Conservation (phyloP, 2,329 filamentous ascomycete genomes). For the Ceratocystis cubensis region DNA sequence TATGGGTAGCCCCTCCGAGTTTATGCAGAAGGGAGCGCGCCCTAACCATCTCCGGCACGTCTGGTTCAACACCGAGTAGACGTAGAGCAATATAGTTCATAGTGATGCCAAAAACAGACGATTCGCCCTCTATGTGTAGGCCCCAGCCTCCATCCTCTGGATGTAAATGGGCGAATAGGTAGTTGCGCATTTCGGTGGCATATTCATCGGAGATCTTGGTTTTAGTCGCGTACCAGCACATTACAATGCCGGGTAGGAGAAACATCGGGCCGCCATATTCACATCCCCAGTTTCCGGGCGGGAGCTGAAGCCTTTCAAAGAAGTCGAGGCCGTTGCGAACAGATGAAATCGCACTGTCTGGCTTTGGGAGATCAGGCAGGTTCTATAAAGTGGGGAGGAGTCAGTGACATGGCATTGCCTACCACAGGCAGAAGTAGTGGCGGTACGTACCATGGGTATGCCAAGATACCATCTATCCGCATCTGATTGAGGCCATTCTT, state of each 20-base stretch:
- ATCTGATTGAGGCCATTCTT: constrained; percentile 70
- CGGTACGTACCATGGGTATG: constrained; percentile 52
- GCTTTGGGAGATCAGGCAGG: constrained; percentile 56
- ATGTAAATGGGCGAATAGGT: constrained; percentile 74
- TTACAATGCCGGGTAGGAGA: constrained; percentile 70
- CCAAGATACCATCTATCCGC: constrained; percentile 88
- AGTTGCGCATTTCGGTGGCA: constrained; percentile 81
- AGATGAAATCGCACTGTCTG: constrained; percentile 62
- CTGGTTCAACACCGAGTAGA: constrained; percentile 67
- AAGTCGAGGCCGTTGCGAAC: constrained; percentile 75
- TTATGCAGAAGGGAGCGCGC: constrained; percentile 72
- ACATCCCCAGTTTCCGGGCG: constrained; percentile 87
- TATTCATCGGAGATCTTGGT: constrained; percentile 72
- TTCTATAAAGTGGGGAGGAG: constrained; percentile 38
- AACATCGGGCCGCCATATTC: constrained; percentile 99
- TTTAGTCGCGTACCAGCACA: constrained; percentile 79
- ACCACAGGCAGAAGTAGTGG: not conserved
- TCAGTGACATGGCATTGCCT: constrained; percentile 3
- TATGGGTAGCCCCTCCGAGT: constrained; percentile 70
- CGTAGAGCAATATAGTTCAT: constrained; percentile 79
- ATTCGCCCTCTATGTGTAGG: constrained; percentile 85
- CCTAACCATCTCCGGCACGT: constrained; percentile 74
- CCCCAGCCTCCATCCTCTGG: constrained; percentile 94
- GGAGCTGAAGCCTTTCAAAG: constrained; percentile 79
- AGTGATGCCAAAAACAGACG: constrained; percentile 76